phyloP scores from a whole-genome alignment of 2,329 filamentous ascomycete genomes.

The Sarocladiaceae sp. region DNA sequence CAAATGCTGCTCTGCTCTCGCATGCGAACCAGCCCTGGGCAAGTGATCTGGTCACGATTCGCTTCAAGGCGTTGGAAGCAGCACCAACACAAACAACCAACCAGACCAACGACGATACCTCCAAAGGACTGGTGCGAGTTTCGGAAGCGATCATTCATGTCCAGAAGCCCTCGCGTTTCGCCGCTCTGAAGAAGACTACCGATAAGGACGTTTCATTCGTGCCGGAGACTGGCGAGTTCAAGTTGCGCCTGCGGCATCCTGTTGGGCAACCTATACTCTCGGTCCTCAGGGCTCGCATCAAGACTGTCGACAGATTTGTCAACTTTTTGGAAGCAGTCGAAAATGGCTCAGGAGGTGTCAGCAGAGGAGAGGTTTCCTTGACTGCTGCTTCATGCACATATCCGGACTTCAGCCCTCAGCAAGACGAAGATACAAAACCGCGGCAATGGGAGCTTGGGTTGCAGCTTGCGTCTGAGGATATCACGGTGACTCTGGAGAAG shows the following conservation, averaged over 20 bases:
- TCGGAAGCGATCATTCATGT: constrained; percentile 54
- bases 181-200: constrained; percentile 48
- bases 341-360: constrained; percentile 45
- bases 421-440: not conserved
- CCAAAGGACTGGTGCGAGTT: constrained; percentile 30
- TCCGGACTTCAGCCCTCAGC: not conserved
- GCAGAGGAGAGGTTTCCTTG: constrained; percentile 49
- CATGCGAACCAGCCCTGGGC: constrained; percentile 46
- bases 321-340: constrained; percentile 65
- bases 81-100: not conserved
- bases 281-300: constrained; percentile 55
- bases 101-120: not conserved
- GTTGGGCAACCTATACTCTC: constrained; percentile 57
- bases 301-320: constrained; percentile 66
- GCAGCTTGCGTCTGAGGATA: constrained; percentile 48
- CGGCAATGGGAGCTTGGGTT: constrained; percentile 50
- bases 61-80: constrained; percentile 43
- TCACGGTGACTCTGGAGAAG: constrained; percentile 55
- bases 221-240: constrained; percentile 55
- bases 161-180: constrained; percentile 48
- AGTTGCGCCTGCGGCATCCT: constrained; percentile 52
- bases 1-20: not conserved
- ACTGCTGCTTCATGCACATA: constrained; percentile 4
- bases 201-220: constrained; percentile 62
- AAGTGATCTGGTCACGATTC: constrained; percentile 53